Evolutionary conservation across 2,329 filamentous ascomycete species (phyloP).

Genomic region (Colletotrichum cereale): DNA sequence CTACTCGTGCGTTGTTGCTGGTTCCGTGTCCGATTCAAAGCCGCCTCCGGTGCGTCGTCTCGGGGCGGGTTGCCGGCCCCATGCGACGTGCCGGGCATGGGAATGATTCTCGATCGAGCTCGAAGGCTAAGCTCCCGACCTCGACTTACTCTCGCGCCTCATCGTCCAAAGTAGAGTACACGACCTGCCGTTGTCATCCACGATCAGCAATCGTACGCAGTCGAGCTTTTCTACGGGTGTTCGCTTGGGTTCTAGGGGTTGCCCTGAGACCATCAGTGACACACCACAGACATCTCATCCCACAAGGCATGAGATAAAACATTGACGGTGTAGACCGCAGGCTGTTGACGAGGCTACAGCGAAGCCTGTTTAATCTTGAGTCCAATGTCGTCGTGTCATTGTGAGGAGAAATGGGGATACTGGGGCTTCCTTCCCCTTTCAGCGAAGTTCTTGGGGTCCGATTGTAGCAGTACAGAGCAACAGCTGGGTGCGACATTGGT

Average conservation of each 20-base stretch:
- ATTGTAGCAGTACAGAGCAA: neutral
- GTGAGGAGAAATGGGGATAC: neutral
- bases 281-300: neutral
- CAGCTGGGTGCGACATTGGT: neutral
- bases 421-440: constrained; percentile 4
- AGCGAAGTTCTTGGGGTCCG: neutral
- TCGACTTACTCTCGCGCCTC: neutral
- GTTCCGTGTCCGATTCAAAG: neutral
- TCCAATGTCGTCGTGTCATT: neutral
- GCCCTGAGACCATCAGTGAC: neutral
- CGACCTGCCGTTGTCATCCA: neutral
- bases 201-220: neutral
- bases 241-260: neutral
- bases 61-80: neutral
- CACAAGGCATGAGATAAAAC: neutral
- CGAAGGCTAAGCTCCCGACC: neutral
- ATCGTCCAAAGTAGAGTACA: neutral
- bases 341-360: neutral
- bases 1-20: no score
- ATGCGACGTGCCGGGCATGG: neutral
- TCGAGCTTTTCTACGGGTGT: neutral
- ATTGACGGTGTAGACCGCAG: neutral
- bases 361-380: neutral
- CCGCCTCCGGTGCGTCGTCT: neutral
- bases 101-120: neutral